Conservation (phyloP, 495 filamentous ascomycete genomes). For the Aspergillus sparsus region DNA sequence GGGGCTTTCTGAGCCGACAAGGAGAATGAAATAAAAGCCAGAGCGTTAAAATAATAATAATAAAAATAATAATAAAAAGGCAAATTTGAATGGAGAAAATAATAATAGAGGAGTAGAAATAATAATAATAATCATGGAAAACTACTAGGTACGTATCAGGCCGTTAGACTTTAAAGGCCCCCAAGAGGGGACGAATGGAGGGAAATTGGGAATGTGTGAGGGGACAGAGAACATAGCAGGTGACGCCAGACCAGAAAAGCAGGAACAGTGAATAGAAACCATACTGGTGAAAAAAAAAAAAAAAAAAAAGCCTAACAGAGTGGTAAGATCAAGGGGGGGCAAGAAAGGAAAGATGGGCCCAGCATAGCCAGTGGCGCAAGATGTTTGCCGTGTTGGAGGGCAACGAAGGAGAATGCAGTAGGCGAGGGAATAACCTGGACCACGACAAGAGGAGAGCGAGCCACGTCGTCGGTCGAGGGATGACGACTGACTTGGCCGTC, state of each 20-base stretch:
- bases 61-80: conserved; percentile 6
- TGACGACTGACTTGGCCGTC: not conserved
- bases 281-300: conserved; percentile 2
- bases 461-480: conserved; percentile 18
- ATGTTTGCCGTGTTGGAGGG: conserved; percentile 22
- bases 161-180: not conserved
- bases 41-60: not conserved
- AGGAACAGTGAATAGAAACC: not conserved
- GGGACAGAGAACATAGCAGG: conserved; percentile 28
- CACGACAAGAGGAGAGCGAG: conserved; percentile 15
- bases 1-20: conserved; percentile 6
- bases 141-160: not conserved
- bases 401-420: conserved; percentile 24
- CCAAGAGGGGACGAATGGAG: conserved; percentile 12
- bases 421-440: conserved; percentile 5
- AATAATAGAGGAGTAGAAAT: conserved; percentile 5
- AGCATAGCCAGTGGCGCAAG: conserved; percentile 18
- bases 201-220: conserved; percentile 20
- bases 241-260: conserved; percentile 22
- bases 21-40: conserved; percentile 11
- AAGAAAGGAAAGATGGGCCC: conserved; percentile 3
- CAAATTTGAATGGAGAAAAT: conserved; percentile 8
- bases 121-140: not conserved
- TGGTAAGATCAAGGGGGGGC: conserved; percentile 14
- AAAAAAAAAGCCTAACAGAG: not conserved